Evolutionary conservation across 257 asterid species (phyloP), one percentile per base, ranked within the genome.

Genomic region (Petrea volubilis): DNA sequence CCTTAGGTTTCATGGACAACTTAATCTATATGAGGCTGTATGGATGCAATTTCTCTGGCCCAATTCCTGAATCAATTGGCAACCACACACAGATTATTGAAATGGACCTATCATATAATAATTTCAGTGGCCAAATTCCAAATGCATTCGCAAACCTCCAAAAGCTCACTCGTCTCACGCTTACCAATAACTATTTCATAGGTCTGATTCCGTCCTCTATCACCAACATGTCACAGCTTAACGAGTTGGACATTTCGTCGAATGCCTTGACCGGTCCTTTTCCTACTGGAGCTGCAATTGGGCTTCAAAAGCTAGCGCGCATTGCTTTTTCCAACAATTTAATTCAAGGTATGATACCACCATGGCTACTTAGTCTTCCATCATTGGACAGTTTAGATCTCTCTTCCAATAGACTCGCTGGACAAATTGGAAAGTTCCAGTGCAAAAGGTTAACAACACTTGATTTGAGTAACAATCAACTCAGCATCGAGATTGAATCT

Each of bases 391-490:
- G 0, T 1, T 9, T 64, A 46, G 17, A 44, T 6, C 70, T 64
- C 59, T 64, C 70, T 28, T 46, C 2, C 27, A 64, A 64, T 27
- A 64, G 57, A 5, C 57, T 64, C 28, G 14, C 58, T 1, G 70
- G 70, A 25, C 0, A 43, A 24, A 46, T 3, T 46, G 58, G 18
- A 2, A 43, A 44, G 27, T 64, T 64, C 24, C 15, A 44, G 25
- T 12, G 43, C 41, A 13, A 44, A 17, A 0, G 27, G 7, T 64
- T 64, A n/a, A 0, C 0, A 0, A 0, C 0, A 0, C 25, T 40
- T 46, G 40, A 64, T 64, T 64, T 44, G 70, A 64, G 70, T 27
- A 25, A 17, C 27, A 63, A 63, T 24, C 55, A 25, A 64, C 70
- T 64, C 12, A 8, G 1, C 20, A 27, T 64, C 18, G 58, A 43